Percentiles rank a stretch among this genome's conserved stretches.
phyloP scores from a whole-genome alignment of 208 protist genomes.

The Entamoeba invadens region DNA sequence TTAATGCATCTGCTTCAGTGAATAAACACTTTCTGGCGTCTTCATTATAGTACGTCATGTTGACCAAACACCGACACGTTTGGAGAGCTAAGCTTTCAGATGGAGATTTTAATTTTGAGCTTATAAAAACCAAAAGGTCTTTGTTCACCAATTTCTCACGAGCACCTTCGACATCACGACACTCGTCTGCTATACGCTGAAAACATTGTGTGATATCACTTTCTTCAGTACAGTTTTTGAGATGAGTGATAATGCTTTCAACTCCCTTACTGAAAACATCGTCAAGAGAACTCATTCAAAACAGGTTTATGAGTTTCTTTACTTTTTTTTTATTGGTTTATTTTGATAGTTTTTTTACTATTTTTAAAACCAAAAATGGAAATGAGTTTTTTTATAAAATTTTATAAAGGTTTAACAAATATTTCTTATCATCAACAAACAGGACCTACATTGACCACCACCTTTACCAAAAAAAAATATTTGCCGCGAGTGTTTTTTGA shows the following conservation, averaged over 20 bases:
- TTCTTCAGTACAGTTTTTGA: not conserved
- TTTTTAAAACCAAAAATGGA: too few relatives aligned
- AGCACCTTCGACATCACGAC: not conserved
- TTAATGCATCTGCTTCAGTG: not conserved
- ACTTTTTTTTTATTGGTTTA: too few relatives aligned
- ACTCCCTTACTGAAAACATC: not conserved
- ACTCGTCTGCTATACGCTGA: not conserved
- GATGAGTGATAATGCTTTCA: not conserved
- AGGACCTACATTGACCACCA: too few relatives aligned
- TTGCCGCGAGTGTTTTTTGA: too few relatives aligned
- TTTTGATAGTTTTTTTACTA: too few relatives aligned
- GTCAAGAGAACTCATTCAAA: too few relatives aligned
- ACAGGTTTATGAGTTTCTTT: too few relatives aligned
- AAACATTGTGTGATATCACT: not conserved
- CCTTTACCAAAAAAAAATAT: too few relatives aligned
- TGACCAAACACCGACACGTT: not conserved
- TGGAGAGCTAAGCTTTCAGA: not conserved
- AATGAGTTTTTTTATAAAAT: too few relatives aligned
- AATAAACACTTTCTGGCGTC: not conserved
- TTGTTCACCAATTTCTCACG: not conserved
- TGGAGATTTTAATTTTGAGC: not conserved
- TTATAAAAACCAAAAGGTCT: not conserved
- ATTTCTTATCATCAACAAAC: too few relatives aligned
- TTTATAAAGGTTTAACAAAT: too few relatives aligned
- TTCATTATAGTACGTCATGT: not conserved